Evolutionary conservation across 257 asterid genomes (phyloP), one percentile per base, ranked within the genome.

Genomic region (Jacaranda copaia): DNA sequence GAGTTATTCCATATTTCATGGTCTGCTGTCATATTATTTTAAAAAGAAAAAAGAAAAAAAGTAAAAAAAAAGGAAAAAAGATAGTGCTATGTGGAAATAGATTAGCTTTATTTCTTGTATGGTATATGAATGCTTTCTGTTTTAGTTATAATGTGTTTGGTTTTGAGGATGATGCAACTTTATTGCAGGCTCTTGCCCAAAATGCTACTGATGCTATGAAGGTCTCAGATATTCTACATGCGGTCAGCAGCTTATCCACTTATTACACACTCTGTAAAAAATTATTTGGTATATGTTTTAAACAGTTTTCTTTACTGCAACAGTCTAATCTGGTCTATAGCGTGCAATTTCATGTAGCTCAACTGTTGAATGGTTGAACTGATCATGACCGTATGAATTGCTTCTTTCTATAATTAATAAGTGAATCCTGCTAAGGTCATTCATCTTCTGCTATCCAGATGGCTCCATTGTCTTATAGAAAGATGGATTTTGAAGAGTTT

Each of bases 151-250:
- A 18, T 14, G n/a, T 19, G 48, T 51, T 58, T 66, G 39, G 8
- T 25, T 18, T 36, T 62, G 61, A 56, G 45, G 35, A 32, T 42
- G 13, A 53, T 61, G 57, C 55, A 8, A 46, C 25, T 75, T 35
- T 81, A 62, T 70, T 81, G 81, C 93, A 94, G 98, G 97, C 93
- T 70, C 96, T 94, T 77, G 84, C 86, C 52, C 79, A 88, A 19
- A 94, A 94, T 66, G 93, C 91, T 8, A 92, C 98, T 25, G 98
- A 94, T 83, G 98, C 96, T 53, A 89, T 94, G 98, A 92, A 83
- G 83, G 97, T 90, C 70, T 89, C 92, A 3, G 98, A 94, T 68
- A 87, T 92, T 81, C 87, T 94, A 40, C 91, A 92, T 51, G 83
- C 84, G 94, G 98, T 94, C 58, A 82, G 94, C 55, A 38, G 43